Conservation (phyloP, 108 stramenopile species). For the Pseudonitzschia pungens region DNA sequence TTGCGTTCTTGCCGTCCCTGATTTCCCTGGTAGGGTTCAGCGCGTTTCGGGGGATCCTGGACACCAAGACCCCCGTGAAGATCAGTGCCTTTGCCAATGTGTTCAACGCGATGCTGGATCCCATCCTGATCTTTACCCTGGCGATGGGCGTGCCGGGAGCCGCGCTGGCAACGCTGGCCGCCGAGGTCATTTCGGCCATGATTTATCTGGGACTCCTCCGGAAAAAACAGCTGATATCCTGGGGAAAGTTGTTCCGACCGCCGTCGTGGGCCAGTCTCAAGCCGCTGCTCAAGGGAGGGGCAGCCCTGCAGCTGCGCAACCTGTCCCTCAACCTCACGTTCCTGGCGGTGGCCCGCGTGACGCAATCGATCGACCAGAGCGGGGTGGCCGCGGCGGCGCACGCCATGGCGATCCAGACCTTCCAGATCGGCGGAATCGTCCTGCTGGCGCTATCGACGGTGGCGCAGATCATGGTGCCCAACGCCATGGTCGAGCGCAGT, state of each 20-base stretch:
- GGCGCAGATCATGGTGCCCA: slow-evolving; percentile 82
- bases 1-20: slow-evolving; percentile 85
- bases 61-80: slow-evolving; percentile 84
- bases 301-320: slow-evolving; percentile 81
- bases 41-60: slow-evolving; percentile 64
- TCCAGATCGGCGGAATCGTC: slow-evolving; percentile 85
- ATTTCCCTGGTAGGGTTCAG: slow-evolving; percentile 68
- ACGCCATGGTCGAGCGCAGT: slow-evolving; percentile 70
- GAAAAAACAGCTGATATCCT: slow-evolving; percentile 53
- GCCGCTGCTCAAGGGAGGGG: slow-evolving; percentile 75
- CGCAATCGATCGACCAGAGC: slow-evolving; percentile 80
- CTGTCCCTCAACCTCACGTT: slow-evolving; percentile 84
- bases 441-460: slow-evolving; percentile 78
- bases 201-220: slow-evolving; percentile 60
- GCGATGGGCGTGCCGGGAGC: slow-evolving; percentile 87
- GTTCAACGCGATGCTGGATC: slow-evolving; percentile 83
- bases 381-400: slow-evolving; percentile 86
- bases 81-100: slow-evolving; percentile 76
- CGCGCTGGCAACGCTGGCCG: slow-evolving; percentile 77
- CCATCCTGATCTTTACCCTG: slow-evolving; percentile 78
- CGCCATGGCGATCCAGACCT: slow-evolving; percentile 85
- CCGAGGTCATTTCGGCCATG: slow-evolving; percentile 71
- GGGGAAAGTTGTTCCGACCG: slow-evolving; percentile 55
- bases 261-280: slow-evolving; percentile 61
- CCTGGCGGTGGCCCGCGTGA: slow-evolving; percentile 75